Evolutionary conservation across 2,329 filamentous ascomycete species (phyloP), one percentile per base, ranked within the genome.

Genomic region (Cladosporium colombiae): DNA sequence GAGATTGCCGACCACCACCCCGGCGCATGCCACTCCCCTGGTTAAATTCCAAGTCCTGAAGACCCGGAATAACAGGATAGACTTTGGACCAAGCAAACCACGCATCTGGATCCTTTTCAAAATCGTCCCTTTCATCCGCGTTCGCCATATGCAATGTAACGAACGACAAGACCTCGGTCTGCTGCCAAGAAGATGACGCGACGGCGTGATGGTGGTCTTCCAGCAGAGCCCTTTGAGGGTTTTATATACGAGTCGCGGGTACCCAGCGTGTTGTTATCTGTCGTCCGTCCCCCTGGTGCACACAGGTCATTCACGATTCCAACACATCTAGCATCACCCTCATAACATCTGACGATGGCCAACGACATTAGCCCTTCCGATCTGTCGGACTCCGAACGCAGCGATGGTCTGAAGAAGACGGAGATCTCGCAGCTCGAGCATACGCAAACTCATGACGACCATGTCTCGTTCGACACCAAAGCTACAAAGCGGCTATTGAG

Each of bases 401-500:
- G 49, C 49, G 49, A 52, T 8, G 16, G 14, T 10, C 14, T 29
- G 23, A 52, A 52, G 49, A 52, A 52, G 49, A 29, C 49, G 49
- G 13, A 16, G 27, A 13, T 52, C 2, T 25, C 27, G n/a, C 49
- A 52, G 23, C 49, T 52, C n/a, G 49, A 52, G 49, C 49, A 52
- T 10, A 21, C 49, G 23, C 49, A 27, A 3, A 52, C 23, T 11
- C 23, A 52, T 1, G 49, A 16, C 13, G 49, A 52, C 8, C 49
- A 52, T 29, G 27, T 27, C 49, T 52, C 49, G 18, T 52, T 52
- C 49, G 49, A 52, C 49, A 52, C 25, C 5, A 52, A 52, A 29
- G 49, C 69, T 18, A 52, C 49, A 4, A 83, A 83, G 67, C 85
- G 84, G 71, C 78, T 90, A 1, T 72, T 90, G 13, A 82, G 87